A percentile compares a stretch with the other conserved stretches of the same genome.
Conservation (phyloP, 306 rosid genomes). For the Carpinus viminea region DNA sequence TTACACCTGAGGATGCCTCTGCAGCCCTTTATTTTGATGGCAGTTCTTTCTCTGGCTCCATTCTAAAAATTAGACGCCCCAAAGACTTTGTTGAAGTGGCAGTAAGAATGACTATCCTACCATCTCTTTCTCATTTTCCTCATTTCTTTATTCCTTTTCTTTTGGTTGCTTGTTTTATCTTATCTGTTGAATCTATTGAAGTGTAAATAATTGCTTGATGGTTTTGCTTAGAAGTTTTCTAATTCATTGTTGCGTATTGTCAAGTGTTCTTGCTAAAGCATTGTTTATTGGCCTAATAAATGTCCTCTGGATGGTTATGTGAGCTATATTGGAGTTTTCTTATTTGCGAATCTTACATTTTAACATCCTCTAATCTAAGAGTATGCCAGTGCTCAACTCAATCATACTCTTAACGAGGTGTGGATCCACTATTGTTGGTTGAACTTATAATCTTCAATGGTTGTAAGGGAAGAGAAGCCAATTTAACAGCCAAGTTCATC, state of each 20-base stretch:
- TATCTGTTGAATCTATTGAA: background rate
- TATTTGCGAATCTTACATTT: background rate
- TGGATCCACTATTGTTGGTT: background rate
- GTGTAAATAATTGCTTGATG: background rate
- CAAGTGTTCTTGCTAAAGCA: background rate
- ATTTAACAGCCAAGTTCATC: background rate
- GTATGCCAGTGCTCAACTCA: background rate
- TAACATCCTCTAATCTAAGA: background rate
- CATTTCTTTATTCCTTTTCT: background rate
- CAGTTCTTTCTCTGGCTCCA: slow-evolving; percentile 60
- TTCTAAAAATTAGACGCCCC: slow-evolving; percentile 80
- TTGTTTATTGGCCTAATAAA: background rate
- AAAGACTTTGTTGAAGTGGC: slow-evolving; percentile 81
- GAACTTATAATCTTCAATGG: background rate
- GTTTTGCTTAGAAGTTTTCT: background rate
- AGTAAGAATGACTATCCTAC: slow-evolving; percentile 65
- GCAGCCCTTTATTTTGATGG: slow-evolving; percentile 92
- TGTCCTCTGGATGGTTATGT: background rate
- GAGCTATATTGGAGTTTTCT: background rate
- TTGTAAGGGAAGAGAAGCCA: background rate
- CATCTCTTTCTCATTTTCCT: slow-evolving; percentile 20
- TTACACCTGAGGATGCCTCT: slow-evolving; percentile 88
- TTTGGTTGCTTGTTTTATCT: slow-evolving; percentile 11
- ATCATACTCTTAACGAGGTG: background rate
- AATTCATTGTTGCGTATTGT: background rate